Conservation (phyloP, 2,329 filamentous ascomycete genomes). For the Penicillium sumatraense region DNA sequence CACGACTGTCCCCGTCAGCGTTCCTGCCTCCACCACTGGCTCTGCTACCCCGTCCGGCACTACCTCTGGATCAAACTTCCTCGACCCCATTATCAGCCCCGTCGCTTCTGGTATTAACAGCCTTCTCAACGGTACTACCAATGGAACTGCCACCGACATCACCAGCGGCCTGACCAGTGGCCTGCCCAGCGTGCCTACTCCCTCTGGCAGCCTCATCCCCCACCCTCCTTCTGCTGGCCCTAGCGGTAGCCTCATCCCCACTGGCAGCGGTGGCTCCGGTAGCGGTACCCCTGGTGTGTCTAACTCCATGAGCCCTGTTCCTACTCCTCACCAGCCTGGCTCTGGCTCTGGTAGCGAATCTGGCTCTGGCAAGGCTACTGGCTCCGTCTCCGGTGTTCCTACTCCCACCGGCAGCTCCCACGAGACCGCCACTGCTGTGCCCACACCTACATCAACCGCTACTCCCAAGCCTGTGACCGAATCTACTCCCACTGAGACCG, state of each 20-base stretch:
- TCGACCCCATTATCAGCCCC: constrained; percentile 16
- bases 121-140: constrained; percentile 7
- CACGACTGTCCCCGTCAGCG: constrained; percentile 28
- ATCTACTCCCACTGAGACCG: constrained; percentile 42
- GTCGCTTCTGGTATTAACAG: constrained; percentile 14
- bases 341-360: constrained; percentile 6
- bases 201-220: constrained; percentile 6
- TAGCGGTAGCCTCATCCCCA: constrained; percentile 17
- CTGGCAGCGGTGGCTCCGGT: constrained; percentile 1
- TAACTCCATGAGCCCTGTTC: constrained; percentile 19
- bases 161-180: constrained; percentile 17
- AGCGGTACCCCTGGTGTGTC: background rate
- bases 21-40: constrained; percentile 22
- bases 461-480: constrained; percentile 25
- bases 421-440: constrained; percentile 11
- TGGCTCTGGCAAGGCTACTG: constrained; percentile 7
- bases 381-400: constrained; percentile 8
- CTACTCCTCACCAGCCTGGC: constrained; percentile 22
- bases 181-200: constrained; percentile 16
- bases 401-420: constrained; percentile 13
- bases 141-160: constrained; percentile 5
- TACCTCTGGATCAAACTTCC: background rate
- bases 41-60: constrained; percentile 1
- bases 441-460: background rate
- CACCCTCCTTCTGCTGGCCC: constrained; percentile 14